Percentiles rank a stretch among this genome's conserved stretches.
Evolutionary conservation across 2,329 filamentous ascomycete genomes (phyloP).

Genomic region (Curvularia sp.): DNA sequence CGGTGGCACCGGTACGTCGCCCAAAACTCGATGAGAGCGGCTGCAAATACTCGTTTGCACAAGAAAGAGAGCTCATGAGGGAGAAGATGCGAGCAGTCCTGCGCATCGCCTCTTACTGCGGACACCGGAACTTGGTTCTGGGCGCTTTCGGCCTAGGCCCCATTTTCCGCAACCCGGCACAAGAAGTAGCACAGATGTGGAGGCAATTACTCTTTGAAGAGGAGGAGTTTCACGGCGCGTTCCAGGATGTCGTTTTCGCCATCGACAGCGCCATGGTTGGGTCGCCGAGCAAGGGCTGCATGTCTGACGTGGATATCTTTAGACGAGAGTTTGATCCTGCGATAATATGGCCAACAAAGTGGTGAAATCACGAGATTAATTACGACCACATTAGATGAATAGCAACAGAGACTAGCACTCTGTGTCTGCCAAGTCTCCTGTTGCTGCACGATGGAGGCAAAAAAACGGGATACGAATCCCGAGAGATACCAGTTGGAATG

Average conservation of each 20-base stretch:
- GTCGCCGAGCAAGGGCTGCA: slow-evolving; percentile 38
- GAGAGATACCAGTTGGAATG: slow-evolving; percentile 10
- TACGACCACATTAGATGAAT: neutral
- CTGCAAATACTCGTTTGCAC: slow-evolving; percentile 73
- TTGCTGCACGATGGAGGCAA: slow-evolving; percentile 1
- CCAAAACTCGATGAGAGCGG: slow-evolving; percentile 74
- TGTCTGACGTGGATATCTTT: slow-evolving; percentile 52
- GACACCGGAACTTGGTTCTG: slow-evolving; percentile 51
- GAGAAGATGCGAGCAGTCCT: slow-evolving; percentile 76
- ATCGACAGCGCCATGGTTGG: slow-evolving; percentile 50
- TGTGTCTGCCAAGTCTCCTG: neutral
- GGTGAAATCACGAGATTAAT: slow-evolving; percentile 18
- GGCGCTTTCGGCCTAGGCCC: slow-evolving; percentile 55
- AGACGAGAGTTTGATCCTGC: slow-evolving; percentile 49
- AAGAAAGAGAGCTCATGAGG: slow-evolving; percentile 73
- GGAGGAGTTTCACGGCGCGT: slow-evolving; percentile 54
- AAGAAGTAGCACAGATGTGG: slow-evolving; percentile 55
- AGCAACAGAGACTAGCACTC: neutral
- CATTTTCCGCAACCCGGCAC: slow-evolving; percentile 54
- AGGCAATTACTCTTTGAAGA: slow-evolving; percentile 53
- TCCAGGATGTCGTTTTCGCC: slow-evolving; percentile 55
- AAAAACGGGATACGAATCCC: neutral
- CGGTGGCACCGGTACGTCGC: slow-evolving; percentile 73
- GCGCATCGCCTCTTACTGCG: slow-evolving; percentile 65
- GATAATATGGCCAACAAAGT: slow-evolving; percentile 48